phyloP scores from a whole-genome alignment of 495 filamentous ascomycete species.

The Apodospora peruviana region DNA sequence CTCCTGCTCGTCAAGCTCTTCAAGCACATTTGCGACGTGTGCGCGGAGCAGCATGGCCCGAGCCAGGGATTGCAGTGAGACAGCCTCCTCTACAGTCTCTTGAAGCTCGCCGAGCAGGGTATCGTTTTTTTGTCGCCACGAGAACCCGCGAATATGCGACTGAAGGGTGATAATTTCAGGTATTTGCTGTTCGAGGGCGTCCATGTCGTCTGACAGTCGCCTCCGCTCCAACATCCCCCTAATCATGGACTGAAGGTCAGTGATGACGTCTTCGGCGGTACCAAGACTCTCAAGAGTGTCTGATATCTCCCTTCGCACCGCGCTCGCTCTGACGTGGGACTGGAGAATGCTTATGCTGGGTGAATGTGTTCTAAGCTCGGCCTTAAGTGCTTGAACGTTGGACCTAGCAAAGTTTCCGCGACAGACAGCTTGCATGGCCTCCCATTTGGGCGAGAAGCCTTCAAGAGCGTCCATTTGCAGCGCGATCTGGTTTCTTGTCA shows the following conservation, averaged over 20 bases:
- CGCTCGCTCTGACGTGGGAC: constrained; percentile 38
- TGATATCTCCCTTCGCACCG: constrained; percentile 42
- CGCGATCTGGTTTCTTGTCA: constrained; percentile 32
- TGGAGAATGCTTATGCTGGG: constrained; percentile 33
- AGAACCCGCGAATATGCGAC: constrained; percentile 58
- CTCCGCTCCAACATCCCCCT: constrained; percentile 50
- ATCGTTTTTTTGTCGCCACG: constrained; percentile 47
- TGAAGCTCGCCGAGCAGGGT: constrained; percentile 53
- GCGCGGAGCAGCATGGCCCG: constrained; percentile 74
- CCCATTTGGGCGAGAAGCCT: constrained; percentile 35
- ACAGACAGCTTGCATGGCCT: constrained; percentile 42
- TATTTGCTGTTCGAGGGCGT: constrained; percentile 55
- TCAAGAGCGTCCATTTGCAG: constrained; percentile 37
- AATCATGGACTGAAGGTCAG: constrained; percentile 40
- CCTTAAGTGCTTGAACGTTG: constrained; percentile 28
- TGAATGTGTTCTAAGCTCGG: constrained; percentile 29
- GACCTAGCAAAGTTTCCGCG: constrained; percentile 44
- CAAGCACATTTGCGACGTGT: constrained; percentile 62
- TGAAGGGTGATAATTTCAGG: constrained; percentile 61
- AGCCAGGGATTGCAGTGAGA: constrained; percentile 64
- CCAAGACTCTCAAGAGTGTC: constrained; percentile 36
- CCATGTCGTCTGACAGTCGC: constrained; percentile 42
- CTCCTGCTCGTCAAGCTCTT: constrained; percentile 76
- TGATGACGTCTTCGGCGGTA: constrained; percentile 33
- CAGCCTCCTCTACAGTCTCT: constrained; percentile 51